These are phyloP conservation scores for Hondaea fermentalgiana DNA, from an alignment of 108 stramenopile species.

Conservation along the genomic window DNA sequence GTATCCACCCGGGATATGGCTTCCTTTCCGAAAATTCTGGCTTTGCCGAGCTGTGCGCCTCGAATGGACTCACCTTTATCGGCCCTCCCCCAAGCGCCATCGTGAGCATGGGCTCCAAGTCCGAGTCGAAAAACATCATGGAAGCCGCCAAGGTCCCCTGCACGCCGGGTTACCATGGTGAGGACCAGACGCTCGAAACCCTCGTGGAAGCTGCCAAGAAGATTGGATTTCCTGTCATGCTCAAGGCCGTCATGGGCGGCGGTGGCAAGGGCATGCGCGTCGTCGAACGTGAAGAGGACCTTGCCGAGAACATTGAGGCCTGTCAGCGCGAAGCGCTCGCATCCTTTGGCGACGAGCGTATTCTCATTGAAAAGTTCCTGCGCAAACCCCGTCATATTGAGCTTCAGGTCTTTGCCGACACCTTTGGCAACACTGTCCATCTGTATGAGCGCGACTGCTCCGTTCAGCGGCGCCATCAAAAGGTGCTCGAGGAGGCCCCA, in stretches of 20 bases:
- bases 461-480: slow-evolving; percentile 89
- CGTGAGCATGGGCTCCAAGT: slow-evolving; percentile 60
- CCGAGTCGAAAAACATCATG: slow-evolving; percentile 52
- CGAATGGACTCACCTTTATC: slow-evolving; percentile 59
- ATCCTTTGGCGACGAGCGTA: slow-evolving; percentile 68
- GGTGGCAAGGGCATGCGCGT: slow-evolving; percentile 91
- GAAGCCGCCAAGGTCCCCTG: slow-evolving; percentile 53
- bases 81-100: slow-evolving; percentile 81
- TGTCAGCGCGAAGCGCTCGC: slow-evolving; percentile 63
- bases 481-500: slow-evolving; percentile 93
- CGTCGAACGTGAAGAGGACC: slow-evolving; percentile 48
- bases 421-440: slow-evolving; percentile 79
- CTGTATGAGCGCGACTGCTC: slow-evolving; percentile 87
- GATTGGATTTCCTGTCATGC: slow-evolving; percentile 75
- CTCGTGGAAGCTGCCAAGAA: slow-evolving; percentile 39
- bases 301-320: slow-evolving; percentile 54
- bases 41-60: slow-evolving; percentile 41
- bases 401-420: slow-evolving; percentile 87
- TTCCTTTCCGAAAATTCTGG: slow-evolving; percentile 64
- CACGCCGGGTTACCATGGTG: slow-evolving; percentile 58
- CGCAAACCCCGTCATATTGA: slow-evolving; percentile 84
- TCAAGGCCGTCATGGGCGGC: slow-evolving; percentile 86
- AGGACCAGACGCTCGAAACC: slow-evolving; percentile 39
- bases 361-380: slow-evolving; percentile 72
- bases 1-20: slow-evolving; percentile 86